Evolutionary conservation across 106 monocot species (phyloP).

Genomic region (Agapanthus africanus): DNA sequence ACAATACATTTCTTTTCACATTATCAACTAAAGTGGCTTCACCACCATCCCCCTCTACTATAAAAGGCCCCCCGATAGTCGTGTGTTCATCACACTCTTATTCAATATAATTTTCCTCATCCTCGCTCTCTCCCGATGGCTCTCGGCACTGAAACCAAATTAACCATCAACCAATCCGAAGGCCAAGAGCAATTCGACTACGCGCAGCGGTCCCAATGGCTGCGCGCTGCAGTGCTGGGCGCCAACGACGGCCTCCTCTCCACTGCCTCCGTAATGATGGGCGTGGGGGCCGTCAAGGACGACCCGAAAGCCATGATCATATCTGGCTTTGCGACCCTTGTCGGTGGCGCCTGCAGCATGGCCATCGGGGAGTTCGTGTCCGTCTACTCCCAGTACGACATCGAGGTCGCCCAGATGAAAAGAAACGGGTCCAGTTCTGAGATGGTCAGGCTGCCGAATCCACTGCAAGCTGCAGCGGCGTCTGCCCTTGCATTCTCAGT

Average conservation of each 20-base stretch:
- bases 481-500: slow-evolving; percentile 41
- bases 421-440: neutral
- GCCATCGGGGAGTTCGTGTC: slow-evolving; percentile 59
- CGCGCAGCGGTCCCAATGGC: slow-evolving; percentile 38
- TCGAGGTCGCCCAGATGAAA: slow-evolving; percentile 38
- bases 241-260: slow-evolving; percentile 54
- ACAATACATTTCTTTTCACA: neutral
- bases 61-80: neutral
- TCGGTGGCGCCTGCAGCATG: slow-evolving; percentile 60
- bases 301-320: slow-evolving; percentile 38
- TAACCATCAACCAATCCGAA: neutral
- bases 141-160: no score
- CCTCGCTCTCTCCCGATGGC: neutral
- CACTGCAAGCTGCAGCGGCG: slow-evolving; percentile 38
- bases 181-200: slow-evolving; percentile 19
- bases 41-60: neutral
- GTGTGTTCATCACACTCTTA: slow-evolving; percentile 16
- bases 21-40: neutral
- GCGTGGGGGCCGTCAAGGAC: slow-evolving; percentile 35
- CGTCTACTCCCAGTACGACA: slow-evolving; percentile 51
- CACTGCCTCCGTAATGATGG: slow-evolving; percentile 49
- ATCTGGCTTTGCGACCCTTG: slow-evolving; percentile 38
- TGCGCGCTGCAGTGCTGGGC: slow-evolving; percentile 45
- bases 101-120: no score
- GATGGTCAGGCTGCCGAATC: slow-evolving; percentile 28